These are phyloP conservation scores for Colletotrichum agaves DNA, from an alignment of 2,329 filamentous ascomycete species.

Conservation along the genomic window DNA sequence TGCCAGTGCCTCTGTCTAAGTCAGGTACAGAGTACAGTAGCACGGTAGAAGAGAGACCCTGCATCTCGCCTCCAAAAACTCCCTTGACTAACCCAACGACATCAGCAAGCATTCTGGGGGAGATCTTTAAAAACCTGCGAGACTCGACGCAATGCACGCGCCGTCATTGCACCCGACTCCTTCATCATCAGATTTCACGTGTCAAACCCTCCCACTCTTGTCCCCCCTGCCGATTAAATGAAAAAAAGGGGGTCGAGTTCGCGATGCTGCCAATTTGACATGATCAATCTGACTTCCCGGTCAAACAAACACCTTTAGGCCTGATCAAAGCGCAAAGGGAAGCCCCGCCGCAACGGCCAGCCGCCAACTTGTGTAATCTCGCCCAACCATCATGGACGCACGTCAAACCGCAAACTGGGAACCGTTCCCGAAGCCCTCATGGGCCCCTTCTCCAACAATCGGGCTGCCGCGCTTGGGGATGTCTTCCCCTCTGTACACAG, in stretches of 20 bases:
- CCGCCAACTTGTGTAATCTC: slow-evolving; percentile 30
- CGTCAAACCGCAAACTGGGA: background rate
- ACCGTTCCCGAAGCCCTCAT: slow-evolving; percentile 26
- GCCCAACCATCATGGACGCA: slow-evolving; percentile 4
- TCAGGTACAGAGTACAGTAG: background rate
- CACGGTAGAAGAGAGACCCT: slow-evolving; percentile 18
- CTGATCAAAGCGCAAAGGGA: slow-evolving; percentile 33
- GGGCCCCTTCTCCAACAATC: slow-evolving; percentile 15
- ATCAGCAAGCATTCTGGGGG: background rate
- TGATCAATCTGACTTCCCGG: slow-evolving; percentile 37
- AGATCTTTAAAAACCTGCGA: background rate
- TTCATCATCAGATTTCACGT: slow-evolving; percentile 21
- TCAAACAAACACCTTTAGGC: slow-evolving; percentile 36
- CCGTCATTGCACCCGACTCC: background rate
- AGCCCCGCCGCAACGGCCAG: slow-evolving; percentile 30
- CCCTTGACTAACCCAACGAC: background rate
- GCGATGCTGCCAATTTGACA: slow-evolving; percentile 29
- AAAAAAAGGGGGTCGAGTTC: slow-evolving; percentile 21
- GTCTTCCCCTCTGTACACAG: slow-evolving; percentile 2
- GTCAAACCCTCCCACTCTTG: slow-evolving; percentile 15
- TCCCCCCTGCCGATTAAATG: background rate
- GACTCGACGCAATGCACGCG: background rate
- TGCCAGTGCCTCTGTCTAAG: slow-evolving; percentile 24
- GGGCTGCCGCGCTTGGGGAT: slow-evolving; percentile 23
- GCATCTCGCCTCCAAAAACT: background rate